Evolutionary conservation across 441 rosid genomes (phyloP).

Genomic region (Gossypium lobatum): DNA sequence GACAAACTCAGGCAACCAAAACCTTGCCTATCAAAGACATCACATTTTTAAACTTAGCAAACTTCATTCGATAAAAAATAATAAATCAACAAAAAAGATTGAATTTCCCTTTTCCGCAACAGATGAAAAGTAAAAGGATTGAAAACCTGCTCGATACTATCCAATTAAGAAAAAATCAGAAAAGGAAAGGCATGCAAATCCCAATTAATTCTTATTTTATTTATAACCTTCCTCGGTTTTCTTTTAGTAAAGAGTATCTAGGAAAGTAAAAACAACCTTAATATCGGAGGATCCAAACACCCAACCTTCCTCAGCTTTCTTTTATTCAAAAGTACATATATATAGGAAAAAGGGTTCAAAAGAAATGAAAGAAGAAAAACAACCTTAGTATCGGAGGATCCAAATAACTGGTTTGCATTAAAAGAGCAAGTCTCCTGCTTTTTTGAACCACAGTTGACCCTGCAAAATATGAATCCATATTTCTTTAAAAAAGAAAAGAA

Average conservation of each 20-base stretch:
- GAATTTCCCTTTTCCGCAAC: background rate
- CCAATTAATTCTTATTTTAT: background rate
- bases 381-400: slow-evolving; percentile 31
- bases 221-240: background rate
- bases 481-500: background rate
- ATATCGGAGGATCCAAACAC: background rate
- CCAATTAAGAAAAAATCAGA: background rate
- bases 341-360: background rate
- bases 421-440: slow-evolving; percentile 29
- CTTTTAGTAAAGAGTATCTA: background rate
- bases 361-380: slow-evolving; percentile 6
- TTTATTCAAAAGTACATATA: background rate
- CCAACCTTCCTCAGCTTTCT: background rate
- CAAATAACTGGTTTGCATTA: slow-evolving; percentile 19
- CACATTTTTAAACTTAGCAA: background rate
- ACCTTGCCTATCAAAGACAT: background rate
- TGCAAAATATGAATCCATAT: slow-evolving; percentile 20
- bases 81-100: background rate
- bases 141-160: background rate
- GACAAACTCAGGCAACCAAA: background rate
- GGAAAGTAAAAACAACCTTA: background rate
- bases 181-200: background rate
- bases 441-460: slow-evolving; percentile 27
- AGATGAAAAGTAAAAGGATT: background rate
- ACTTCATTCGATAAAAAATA: background rate